Base-by-base conservation (phyloP, 352 stramenopile species). In the Pythium rishiriense region DNA sequence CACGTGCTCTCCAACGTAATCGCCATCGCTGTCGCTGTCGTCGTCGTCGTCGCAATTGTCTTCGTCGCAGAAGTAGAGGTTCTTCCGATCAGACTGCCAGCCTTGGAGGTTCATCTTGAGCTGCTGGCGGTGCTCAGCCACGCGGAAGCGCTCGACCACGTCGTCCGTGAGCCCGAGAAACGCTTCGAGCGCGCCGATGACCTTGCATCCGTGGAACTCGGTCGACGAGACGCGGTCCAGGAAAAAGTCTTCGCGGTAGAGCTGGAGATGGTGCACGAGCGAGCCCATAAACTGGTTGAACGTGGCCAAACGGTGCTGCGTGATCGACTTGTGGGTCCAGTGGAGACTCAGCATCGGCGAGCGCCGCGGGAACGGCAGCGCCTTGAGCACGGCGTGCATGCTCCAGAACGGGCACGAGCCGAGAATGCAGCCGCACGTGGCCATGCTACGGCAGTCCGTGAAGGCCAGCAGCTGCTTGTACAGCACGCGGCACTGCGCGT, bases 391-490 rank as follows among this genome's bases (percentile, higher is more conserved):
- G 1, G 62, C 52, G 33, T 73, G 73, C 26, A 90, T 72, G 24
- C 77, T 84, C 75, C 78, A 83, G 66, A 88, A 88, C 10, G 79
- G 79, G 50, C 81, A 90, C 59, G 77, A 75, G 7, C 74, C 73
- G 26, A 85, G 51, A 6, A 76, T 69, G 45, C 81, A 88, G 53
- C 64, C 74, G 54, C 81, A 90, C 33, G 75, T 74, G 1, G 57
- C 63, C 8, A 62, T 60, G 52, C 81, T 66, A 21, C 67, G 69
- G 51, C 72, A 76, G 66, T 85, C 62, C 5, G 79, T 87, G 22
- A 80, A 58, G 9, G 53, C 43, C 21, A 71, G 70, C 35, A 90
- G 64, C 39, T 75, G 53, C 22, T 55, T 56, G 58, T 85, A 90
- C 19, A 90, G 58, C 26, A 39, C 25, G 4, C 81, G 74, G 51